phyloP scores from a whole-genome alignment of 2,329 filamentous ascomycete genomes.

The Apiospora hydei region DNA sequence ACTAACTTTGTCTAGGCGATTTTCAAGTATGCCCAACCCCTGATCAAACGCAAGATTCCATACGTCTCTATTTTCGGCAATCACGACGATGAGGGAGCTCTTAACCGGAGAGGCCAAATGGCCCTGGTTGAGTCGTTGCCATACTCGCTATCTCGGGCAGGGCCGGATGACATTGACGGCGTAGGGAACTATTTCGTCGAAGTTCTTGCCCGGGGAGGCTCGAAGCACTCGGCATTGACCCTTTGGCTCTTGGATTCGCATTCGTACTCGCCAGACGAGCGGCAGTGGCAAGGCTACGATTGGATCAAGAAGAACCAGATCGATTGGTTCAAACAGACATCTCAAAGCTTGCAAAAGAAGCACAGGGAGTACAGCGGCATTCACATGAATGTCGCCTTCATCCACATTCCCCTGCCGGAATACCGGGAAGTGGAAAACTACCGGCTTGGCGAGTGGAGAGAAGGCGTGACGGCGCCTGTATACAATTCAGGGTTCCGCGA shows the following conservation, averaged over 20 bases:
- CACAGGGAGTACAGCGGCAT: constrained; percentile 88
- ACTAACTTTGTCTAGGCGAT: constrained; percentile 66
- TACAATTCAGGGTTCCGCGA: constrained; percentile 95
- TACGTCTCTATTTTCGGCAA: constrained; percentile 97
- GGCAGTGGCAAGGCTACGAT: constrained; percentile 90
- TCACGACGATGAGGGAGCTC: constrained; percentile 86
- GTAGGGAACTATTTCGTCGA: constrained; percentile 96
- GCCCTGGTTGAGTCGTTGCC: constrained; percentile 84
- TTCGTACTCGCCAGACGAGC: constrained; percentile 88
- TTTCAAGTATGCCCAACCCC: constrained; percentile 87
- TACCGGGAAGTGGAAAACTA: constrained; percentile 70
- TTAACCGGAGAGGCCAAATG: constrained; percentile 83
- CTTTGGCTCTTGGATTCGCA: constrained; percentile 97
- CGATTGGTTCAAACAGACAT: constrained; percentile 88
- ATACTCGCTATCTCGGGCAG: constrained; percentile 85
- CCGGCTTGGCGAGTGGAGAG: constrained; percentile 76
- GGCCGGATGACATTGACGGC: constrained; percentile 84
- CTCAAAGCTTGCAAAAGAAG: constrained; percentile 74
- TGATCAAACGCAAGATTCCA: constrained; percentile 87
- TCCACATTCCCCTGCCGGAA: constrained; percentile 95
- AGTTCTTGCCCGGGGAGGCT: constrained; percentile 79
- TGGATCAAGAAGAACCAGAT: constrained; percentile 97
- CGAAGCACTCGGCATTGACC: constrained; percentile 88
- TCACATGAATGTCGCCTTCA: constrained; percentile 95
- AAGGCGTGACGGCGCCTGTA: constrained; percentile 83